Evolutionary conservation across 2,329 filamentous ascomycete species (phyloP), one percentile per base, ranked within the genome.

Genomic region (Zymoseptoria passerinii): DNA sequence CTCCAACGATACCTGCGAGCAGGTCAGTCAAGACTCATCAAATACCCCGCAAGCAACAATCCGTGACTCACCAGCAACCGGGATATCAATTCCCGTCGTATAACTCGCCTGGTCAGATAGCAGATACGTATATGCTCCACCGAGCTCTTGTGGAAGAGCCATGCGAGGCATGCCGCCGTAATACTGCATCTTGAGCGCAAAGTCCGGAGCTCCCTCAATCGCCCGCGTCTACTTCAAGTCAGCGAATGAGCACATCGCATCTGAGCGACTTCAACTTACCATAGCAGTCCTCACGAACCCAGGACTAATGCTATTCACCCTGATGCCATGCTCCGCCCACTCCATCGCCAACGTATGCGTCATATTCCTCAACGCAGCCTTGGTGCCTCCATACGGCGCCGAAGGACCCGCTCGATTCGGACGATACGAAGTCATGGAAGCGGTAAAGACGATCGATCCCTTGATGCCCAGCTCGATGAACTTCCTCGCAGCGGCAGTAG

Each of bases 91-190:
- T 5, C 75, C 76, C 1, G 77, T 79, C 0, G 77, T 79, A 60
- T 79, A 80, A 57, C 74, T 77, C 9, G 77, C 76, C 50, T 72
- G 70, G 52, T 79, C 78, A 35, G 75, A 77, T 28, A 79, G 61
- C 49, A 79, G 66, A 61, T 79, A 80, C 18, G 78, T 76, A 63
- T 78, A 80, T 0, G 77, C 78, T 50, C 77, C 77, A 16, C 77
- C 77, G 8, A 80, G 67, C 67, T 81, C 79, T 65, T 79, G 76
- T 4, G 79, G 76, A 63, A 80, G 74, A 0, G 78, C 80, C 54
- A 82, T 63, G 18, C 79, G 70, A 3, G 78, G 77, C 71, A 82
- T 79, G 1, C 78, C 80, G 8, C 80, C 78, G 63, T 81, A 81
- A 64, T 81, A 81, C 67, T 79, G 76, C 63, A 81, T 73, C 70